These are phyloP conservation scores for Epicoccum nigrum DNA, from an alignment of 2,329 filamentous ascomycete genomes.

Conservation along the genomic window DNA sequence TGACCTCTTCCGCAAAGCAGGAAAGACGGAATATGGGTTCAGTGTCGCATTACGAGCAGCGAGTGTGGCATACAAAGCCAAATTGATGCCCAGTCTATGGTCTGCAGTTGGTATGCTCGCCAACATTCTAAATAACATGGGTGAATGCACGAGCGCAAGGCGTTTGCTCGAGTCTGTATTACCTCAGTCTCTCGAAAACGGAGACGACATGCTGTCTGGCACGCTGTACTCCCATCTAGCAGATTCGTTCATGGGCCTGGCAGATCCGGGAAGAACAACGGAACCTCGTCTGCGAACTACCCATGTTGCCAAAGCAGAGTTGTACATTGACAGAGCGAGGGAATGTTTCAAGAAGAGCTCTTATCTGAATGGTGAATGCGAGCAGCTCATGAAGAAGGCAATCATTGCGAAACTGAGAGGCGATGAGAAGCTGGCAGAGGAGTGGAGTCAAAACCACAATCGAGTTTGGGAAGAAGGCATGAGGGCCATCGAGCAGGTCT, in stretches of 20 bases:
- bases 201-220: conserved; percentile 67
- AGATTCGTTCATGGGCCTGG: conserved; percentile 80
- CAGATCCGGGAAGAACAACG: conserved; percentile 55
- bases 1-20: conserved; percentile 69
- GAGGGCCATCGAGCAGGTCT: conserved; percentile 17
- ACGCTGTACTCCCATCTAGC: conserved; percentile 72
- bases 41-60: conserved; percentile 77
- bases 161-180: conserved; percentile 71
- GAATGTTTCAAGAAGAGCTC: conserved; percentile 67
- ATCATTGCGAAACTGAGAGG: conserved; percentile 73
- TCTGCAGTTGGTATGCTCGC: conserved; percentile 71
- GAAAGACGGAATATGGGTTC: conserved; percentile 75
- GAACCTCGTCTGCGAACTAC: conserved; percentile 25
- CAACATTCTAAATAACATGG: conserved; percentile 70
- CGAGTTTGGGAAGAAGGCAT: conserved; percentile 42
- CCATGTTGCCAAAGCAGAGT: conserved; percentile 39
- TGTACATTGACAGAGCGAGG: conserved; percentile 45
- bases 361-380: conserved; percentile 73
- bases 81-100: conserved; percentile 74
- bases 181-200: conserved; percentile 74
- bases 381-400: conserved; percentile 82
- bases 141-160: conserved; percentile 71
- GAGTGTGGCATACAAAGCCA: conserved; percentile 72
- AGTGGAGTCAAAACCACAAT: conserved; percentile 47
- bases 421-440: conserved; percentile 43